Evolutionary conservation across 495 filamentous ascomycete genomes (phyloP), one percentile per base, ranked within the genome.

Genomic region (Tetracladium marchalianum): DNA sequence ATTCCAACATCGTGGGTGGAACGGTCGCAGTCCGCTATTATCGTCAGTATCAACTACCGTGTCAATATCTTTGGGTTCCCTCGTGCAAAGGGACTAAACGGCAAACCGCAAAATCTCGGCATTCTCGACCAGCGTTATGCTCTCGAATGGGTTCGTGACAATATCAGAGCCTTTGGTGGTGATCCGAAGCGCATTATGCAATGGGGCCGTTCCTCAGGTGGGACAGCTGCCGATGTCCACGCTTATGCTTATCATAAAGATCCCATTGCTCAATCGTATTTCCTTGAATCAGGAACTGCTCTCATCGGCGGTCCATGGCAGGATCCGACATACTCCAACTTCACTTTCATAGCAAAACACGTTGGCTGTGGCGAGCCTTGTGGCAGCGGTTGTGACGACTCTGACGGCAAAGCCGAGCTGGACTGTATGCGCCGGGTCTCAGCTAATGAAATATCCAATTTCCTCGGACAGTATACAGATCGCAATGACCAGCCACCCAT

Each of bases 151-250:
- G 74, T 87, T n/a, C 73, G 83, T 44, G 68, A 76, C 45, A 68
- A 87, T 53, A 85, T 87, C 49, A 61, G 66, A 43, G 64, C 71
- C 3, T 87, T 90, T 51, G 82, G 83, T 6, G 84, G 85, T 11
- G 77, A 89, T 56, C 69, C 76, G 2, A 51, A 57, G 4, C 37
- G 45, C 10, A 54, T 54, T 41, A 46, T 27, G 22, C 22, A 69
- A 15, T 72, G 67, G 69, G 70, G 68, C 4, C 68, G 68, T 40
- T 70, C 67, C 0, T 62, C 68, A 1, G 68, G 69, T 7, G 66
- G 61, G 17, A 60, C 68, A 1, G 58, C 55, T 4, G 62, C 55
- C 11, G 65, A 67, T 41, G 54, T 66, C 11, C 50, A 63, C 32
- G 62, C 63, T 34, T 68, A 66, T 46, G 68, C 66, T n/a, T 73